Evolutionary conservation across 805 yeast genomes (phyloP).

Genomic region (Candida maesae): DNA sequence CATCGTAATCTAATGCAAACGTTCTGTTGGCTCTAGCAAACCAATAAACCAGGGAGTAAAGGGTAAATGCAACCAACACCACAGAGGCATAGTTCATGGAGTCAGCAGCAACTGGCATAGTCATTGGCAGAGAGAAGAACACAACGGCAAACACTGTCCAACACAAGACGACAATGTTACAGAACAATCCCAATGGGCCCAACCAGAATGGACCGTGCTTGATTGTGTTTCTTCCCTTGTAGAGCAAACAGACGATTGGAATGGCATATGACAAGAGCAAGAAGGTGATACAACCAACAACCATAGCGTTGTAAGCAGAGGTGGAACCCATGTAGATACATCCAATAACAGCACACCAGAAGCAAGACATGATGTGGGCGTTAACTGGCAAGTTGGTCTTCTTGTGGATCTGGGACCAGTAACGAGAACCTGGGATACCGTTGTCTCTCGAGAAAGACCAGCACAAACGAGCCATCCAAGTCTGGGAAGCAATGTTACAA

Average conservation of each 20-base stretch:
- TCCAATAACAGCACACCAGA: constrained; percentile 51
- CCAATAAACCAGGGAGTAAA: constrained; percentile 52
- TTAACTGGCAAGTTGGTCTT: constrained; percentile 52
- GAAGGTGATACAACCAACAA: constrained; percentile 57
- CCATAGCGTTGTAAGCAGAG: constrained; percentile 64
- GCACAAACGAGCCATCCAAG: constrained; percentile 65
- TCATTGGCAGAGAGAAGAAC: constrained; percentile 62
- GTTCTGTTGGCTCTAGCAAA: constrained; percentile 33
- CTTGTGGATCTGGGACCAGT: constrained; percentile 45
- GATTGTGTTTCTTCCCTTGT: constrained; percentile 48
- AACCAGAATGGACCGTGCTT: constrained; percentile 67
- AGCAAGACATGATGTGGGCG: constrained; percentile 54
- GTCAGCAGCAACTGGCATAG: constrained; percentile 55
- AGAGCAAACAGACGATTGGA: constrained; percentile 46
- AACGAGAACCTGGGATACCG: constrained; percentile 52
- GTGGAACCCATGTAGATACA: constrained; percentile 63
- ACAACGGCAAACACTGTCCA: constrained; percentile 61
- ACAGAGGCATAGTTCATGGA: constrained; percentile 68
- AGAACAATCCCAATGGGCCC: constrained; percentile 48
- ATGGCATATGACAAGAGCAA: constrained; percentile 54
- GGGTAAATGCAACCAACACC: constrained; percentile 45
- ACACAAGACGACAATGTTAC: constrained; percentile 45
- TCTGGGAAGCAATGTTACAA: constrained; percentile 56
- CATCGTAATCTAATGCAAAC: constrained; percentile 28
- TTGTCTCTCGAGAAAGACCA: constrained; percentile 70